Evolutionary conservation across 768 basidiomycete genomes (phyloP).

Genomic region (Boletellus ananiceps): DNA sequence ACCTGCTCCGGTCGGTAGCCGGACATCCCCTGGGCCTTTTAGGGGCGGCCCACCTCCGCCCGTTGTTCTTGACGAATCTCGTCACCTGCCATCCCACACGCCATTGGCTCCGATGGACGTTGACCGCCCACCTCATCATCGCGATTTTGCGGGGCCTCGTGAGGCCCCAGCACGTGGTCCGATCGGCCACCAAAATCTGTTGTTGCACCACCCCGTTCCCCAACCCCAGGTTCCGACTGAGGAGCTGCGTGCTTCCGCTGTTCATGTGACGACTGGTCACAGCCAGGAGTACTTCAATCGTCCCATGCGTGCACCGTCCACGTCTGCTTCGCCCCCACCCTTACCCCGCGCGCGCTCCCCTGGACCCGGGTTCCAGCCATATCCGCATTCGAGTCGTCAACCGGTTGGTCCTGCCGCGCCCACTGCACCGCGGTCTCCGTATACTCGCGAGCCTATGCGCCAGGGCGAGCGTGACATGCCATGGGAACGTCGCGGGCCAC

Average conservation of each 20-base stretch:
- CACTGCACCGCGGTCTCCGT: conserved; percentile 55
- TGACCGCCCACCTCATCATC: conserved; percentile 51
- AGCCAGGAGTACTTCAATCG: conserved; percentile 54
- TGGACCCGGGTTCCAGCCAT: conserved; percentile 43
- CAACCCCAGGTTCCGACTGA: conserved; percentile 53
- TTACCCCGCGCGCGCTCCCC: conserved; percentile 50
- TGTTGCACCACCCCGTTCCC: conserved; percentile 67
- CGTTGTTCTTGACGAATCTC: conserved; percentile 69
- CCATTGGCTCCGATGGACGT: conserved; percentile 77
- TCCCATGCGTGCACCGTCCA: conserved; percentile 47
- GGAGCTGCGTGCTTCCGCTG: conserved; percentile 42
- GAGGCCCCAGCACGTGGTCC: conserved; percentile 48
- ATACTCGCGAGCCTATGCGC: conserved; percentile 48
- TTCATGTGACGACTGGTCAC: conserved; percentile 40
- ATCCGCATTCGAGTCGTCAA: conserved; percentile 44
- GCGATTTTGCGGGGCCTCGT: conserved; percentile 52
- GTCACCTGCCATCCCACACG: conserved; percentile 63
- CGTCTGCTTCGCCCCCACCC: conserved; percentile 57
- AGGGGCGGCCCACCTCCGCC: conserved; percentile 81
- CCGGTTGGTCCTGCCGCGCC: conserved; percentile 51
- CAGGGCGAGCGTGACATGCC: conserved; percentile 46
- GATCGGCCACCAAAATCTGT: conserved; percentile 48
- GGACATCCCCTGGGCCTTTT: conserved; percentile 70
- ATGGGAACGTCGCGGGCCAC: conserved; percentile 59
- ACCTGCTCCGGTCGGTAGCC: conserved; percentile 42